phyloP scores from a whole-genome alignment of 169 alveolate genomes.

The Eimeria acervulina region DNA sequence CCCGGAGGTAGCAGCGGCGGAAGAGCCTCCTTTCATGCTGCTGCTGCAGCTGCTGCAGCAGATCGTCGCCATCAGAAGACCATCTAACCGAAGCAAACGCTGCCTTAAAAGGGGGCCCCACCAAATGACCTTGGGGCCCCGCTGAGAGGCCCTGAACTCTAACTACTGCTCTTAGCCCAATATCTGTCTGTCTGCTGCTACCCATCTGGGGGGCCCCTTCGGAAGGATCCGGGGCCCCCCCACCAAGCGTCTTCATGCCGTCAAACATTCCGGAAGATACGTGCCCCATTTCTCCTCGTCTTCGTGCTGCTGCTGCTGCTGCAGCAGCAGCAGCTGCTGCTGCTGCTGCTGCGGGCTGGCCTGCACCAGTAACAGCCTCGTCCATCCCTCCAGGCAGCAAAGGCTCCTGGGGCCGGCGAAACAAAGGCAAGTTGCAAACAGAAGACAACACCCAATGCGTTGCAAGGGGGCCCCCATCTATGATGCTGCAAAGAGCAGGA shows the following conservation, averaged over 20 bases:
- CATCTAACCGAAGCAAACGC: background rate
- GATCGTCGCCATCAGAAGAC: background rate
- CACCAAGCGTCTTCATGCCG: background rate
- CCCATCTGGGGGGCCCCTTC: background rate
- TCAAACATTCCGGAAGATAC: background rate
- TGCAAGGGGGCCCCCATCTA: background rate
- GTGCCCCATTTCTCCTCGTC: background rate
- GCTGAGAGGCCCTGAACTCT: background rate
- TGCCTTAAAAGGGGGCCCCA: background rate
- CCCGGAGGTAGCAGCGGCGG: slow-evolving; percentile 23
- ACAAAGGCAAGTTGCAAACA: slow-evolving; percentile 24
- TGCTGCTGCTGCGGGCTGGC: background rate
- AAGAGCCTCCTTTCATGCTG: background rate
- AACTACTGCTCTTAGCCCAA: background rate
- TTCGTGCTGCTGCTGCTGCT: background rate
- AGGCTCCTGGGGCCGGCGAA: background rate
- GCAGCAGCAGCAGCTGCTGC: background rate
- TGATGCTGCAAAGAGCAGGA: slow-evolving; percentile 9
- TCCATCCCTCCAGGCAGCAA: background rate
- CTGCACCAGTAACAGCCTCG: background rate
- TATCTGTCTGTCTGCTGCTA: background rate
- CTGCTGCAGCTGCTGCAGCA: slow-evolving; percentile 50
- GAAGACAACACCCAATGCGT: slow-evolving; percentile 1
- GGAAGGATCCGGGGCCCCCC: background rate
- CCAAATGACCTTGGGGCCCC: slow-evolving; percentile 35